phyloP scores from a whole-genome alignment of 106 monocot genomes.

The Dactylorhiza incarnata region DNA sequence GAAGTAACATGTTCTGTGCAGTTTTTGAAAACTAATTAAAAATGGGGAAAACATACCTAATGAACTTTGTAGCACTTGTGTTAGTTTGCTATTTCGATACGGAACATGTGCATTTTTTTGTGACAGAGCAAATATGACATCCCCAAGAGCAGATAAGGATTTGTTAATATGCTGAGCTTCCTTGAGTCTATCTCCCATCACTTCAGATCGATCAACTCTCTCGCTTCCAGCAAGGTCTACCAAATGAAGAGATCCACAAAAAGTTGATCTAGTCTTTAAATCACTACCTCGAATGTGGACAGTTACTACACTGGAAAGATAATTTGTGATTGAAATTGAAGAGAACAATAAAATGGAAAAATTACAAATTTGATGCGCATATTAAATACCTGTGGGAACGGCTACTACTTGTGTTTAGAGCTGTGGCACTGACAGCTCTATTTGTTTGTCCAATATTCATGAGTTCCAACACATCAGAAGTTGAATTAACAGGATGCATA shows the following conservation, averaged over 20 bases:
- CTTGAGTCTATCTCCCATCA: conserved; percentile 70
- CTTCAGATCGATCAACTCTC: conserved; percentile 82
- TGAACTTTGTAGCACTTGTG: conserved; percentile 77
- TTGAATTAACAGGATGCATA: conserved; percentile 54
- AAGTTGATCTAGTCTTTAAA: conserved; percentile 35
- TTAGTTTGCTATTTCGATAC: conserved; percentile 84
- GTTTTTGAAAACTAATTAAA: not conserved
- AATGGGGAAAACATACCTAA: conserved; percentile 32
- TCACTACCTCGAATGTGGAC: conserved; percentile 63
- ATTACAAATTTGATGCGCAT: too few relatives aligned
- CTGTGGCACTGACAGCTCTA: conserved; percentile 60
- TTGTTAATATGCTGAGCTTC: conserved; percentile 92
- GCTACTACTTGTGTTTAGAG: conserved; percentile 75
- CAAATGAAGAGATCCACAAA: conserved; percentile 59
- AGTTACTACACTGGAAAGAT: conserved; percentile 48
- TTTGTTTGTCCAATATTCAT: conserved; percentile 59
- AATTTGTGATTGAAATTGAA: not conserved
- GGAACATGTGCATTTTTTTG: conserved; percentile 76
- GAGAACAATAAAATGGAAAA: not conserved
- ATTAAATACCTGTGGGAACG: conserved; percentile 64
- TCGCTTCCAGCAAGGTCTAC: conserved; percentile 91
- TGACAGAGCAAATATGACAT: conserved; percentile 76
- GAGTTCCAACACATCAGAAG: conserved; percentile 53
- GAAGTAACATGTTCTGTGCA: too few relatives aligned
- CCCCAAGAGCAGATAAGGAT: conserved; percentile 78